Evolutionary conservation across 495 filamentous ascomycete species (phyloP).

Genomic region (Penicillium lagena): DNA sequence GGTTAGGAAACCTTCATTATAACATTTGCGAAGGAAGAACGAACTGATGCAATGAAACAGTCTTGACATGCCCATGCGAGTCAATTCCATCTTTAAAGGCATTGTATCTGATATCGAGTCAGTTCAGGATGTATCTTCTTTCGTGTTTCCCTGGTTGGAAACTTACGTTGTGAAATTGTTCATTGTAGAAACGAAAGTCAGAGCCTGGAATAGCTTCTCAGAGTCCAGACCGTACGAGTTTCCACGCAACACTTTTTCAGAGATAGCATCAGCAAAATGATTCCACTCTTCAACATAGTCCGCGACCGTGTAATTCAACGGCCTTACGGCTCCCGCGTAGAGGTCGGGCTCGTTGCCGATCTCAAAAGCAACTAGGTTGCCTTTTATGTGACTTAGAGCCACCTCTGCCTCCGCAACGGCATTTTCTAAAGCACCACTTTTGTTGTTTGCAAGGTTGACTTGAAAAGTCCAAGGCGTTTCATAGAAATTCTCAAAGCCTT

Average conservation of each 20-base stretch:
- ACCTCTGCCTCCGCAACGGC: conserved; percentile 6
- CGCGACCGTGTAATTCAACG: conserved; percentile 1
- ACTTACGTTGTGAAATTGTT: conserved; percentile 5
- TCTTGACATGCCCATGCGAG: conserved; percentile 8
- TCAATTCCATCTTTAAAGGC: conserved; percentile 8
- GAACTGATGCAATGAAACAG: conserved; percentile 11
- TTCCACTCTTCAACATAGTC: conserved; percentile 11
- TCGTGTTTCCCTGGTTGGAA: too few relatives aligned
- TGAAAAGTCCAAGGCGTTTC: conserved; percentile 11
- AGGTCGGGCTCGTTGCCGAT: conserved; percentile 13
- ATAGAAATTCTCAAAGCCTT: conserved; percentile 12
- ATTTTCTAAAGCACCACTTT: conserved; percentile 7
- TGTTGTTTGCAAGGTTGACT: conserved; percentile 14
- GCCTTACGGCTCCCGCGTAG: conserved; percentile 7
- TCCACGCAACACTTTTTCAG: conserved; percentile 4
- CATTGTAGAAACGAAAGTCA: conserved; percentile 7
- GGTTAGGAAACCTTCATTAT: background rate
- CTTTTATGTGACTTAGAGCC: conserved; percentile 8
- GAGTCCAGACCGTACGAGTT: conserved; percentile 9
- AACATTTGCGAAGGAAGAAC: background rate
- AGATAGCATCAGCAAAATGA: conserved; percentile 9
- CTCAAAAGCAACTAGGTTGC: conserved; percentile 8
- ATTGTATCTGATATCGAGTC: background rate
- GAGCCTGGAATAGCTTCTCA: conserved; percentile 10
- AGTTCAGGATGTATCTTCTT: too few relatives aligned